Evolutionary conservation across 2,329 filamentous ascomycete genomes (phyloP), one percentile per base, ranked within the genome.

Genomic region (Metarhizium rileyi): DNA sequence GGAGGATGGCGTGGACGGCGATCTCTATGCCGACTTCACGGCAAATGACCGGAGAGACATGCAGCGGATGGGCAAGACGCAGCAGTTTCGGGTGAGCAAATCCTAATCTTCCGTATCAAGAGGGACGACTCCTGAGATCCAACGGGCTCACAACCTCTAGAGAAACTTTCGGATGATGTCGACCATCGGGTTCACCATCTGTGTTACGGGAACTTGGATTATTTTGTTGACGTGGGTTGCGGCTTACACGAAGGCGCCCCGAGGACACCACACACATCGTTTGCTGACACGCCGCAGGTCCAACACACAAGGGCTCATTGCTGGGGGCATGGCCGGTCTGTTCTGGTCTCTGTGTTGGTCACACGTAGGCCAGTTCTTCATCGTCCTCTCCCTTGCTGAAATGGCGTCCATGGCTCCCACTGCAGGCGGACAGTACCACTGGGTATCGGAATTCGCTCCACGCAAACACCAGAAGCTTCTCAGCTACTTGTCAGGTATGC

Each of bases 381-480:
- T 67, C 12, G 47, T 66, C 61, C 38, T 69, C 63, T 73, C 69
- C 3, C 69, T 76, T 63, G 71, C 71, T 6, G 73, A 76, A 54
- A 72, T 76, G 66, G 71, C 70, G 1, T 75, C 72, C 5, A 76
- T 76, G 67, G 75, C 76, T 4, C 78, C 78, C 0, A 81, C 75
- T 0, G 71, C 72, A 4, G 77, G 77, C 16, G 77, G 78, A 1
- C 77, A 81, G 56, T 80, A 80, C 53, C 75, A 78, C 55, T 80
- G 76, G 76, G 75, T 78, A 1, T 77, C 70, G 1, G 74, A 77
- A 47, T 78, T 79, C 51, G 70, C 75, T 0, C 72, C 76, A 0
- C 63, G 60, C 0, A 59, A 64, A 44, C 66, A 70, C 48, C 76
- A 80, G 55, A 77, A 74, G 50, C 69, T 75, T 33, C 62, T 80